Percentiles rank a stretch among this genome's conserved stretches.
Conservation (phyloP, 805 yeast genomes). For the Teunomyces gatunensis region DNA sequence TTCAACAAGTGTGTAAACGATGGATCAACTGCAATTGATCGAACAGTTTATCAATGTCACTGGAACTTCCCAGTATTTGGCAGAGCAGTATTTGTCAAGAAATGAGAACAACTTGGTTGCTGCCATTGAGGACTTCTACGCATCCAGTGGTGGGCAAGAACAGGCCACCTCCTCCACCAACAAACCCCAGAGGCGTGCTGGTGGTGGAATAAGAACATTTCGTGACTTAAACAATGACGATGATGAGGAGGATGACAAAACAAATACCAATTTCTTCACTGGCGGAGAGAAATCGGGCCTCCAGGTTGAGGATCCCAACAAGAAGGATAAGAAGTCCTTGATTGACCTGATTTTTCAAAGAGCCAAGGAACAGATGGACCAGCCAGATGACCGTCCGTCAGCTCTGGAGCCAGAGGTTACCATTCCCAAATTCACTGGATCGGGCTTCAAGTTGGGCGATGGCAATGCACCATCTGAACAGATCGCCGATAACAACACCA, state of each 20-base stretch:
- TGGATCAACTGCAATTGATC: conserved; percentile 18
- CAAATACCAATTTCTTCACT: conserved; percentile 56
- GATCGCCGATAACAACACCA: conserved; percentile 30
- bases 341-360: conserved; percentile 67
- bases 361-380: conserved; percentile 49
- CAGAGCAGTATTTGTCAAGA: conserved; percentile 38
- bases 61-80: conserved; percentile 30
- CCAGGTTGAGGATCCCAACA: conserved; percentile 73
- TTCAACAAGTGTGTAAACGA: conserved; percentile 5
- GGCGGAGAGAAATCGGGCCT: conserved; percentile 76
- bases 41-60: conserved; percentile 39
- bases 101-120: conserved; percentile 35
- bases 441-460: conserved; percentile 54
- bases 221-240: conserved; percentile 40
- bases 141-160: conserved; percentile 11
- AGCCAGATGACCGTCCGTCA: conserved; percentile 35
- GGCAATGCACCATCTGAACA: conserved; percentile 36
- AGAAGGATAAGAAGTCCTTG: conserved; percentile 40
- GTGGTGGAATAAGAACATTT: conserved; percentile 34
- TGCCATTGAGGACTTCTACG: conserved; percentile 43
- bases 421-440: conserved; percentile 41
- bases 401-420: conserved; percentile 22
- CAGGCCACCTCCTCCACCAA: not conserved
- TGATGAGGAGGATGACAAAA: conserved; percentile 53
- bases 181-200: not conserved